Evolutionary conservation across 768 basidiomycete genomes (phyloP).

Genomic region (Termitomyces sp.): DNA sequence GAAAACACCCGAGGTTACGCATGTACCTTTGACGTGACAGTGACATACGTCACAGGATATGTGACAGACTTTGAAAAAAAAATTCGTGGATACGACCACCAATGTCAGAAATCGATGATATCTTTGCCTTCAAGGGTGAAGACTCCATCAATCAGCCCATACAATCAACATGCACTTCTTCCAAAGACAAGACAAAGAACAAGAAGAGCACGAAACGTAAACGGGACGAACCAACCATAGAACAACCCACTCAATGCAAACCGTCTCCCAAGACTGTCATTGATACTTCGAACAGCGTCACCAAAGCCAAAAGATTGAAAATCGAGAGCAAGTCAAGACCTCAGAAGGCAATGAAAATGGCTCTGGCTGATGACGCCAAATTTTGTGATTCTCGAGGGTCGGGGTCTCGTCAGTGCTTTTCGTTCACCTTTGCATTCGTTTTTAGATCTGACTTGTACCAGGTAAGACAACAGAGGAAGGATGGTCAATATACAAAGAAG

Average conservation of each 20-base stretch:
- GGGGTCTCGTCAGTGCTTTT: conserved; percentile 51
- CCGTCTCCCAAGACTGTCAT: conserved; percentile 56
- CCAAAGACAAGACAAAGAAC: conserved; percentile 44
- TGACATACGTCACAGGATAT: conserved; percentile 9
- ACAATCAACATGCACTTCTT: conserved; percentile 24
- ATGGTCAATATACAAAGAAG: conserved; percentile 74
- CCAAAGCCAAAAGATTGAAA: conserved; percentile 35
- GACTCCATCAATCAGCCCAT: conserved; percentile 16
- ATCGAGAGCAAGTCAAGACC: conserved; percentile 10
- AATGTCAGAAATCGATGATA: conserved; percentile 82
- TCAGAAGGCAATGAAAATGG: conserved; percentile 16
- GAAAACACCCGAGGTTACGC: not conserved
- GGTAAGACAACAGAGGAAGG: conserved; percentile 81
- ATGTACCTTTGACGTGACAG: not conserved
- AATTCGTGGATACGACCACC: conserved; percentile 22
- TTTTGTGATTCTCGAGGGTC: conserved; percentile 77
- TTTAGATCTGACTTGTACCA: conserved; percentile 22
- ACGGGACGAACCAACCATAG: conserved; percentile 13
- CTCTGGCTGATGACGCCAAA: conserved; percentile 35
- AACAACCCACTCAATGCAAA: conserved; percentile 19
- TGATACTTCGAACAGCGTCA: conserved; percentile 48
- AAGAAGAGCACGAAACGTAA: conserved; percentile 35
- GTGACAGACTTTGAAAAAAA: not conserved
- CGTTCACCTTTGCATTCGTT: not conserved
- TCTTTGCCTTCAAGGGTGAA: conserved; percentile 60